A percentile compares a stretch with the other conserved stretches of the same genome.
Evolutionary conservation across 495 filamentous ascomycete genomes (phyloP).

Genomic region (Hyaloscypha hepaticicola): DNA sequence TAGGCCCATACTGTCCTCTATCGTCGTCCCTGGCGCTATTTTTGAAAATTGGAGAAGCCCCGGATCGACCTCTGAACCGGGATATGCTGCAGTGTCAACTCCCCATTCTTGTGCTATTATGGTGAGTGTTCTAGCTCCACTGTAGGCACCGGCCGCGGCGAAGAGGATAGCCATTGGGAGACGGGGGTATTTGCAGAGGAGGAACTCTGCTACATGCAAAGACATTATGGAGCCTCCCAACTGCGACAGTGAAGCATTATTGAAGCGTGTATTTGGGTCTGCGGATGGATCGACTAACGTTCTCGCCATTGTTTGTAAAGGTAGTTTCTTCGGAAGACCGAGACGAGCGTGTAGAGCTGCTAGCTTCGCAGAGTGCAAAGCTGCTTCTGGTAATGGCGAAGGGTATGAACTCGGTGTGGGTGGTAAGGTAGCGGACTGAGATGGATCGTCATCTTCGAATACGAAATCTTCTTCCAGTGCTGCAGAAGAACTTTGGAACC

Average conservation of each 20-base stretch:
- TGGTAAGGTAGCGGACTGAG: background rate
- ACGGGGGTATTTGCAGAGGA: slow-evolving; percentile 84
- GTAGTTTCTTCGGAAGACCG: slow-evolving; percentile 75
- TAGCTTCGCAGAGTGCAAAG: slow-evolving; percentile 82
- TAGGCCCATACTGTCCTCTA: slow-evolving; percentile 29
- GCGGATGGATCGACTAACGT: slow-evolving; percentile 82
- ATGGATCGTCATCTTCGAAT: slow-evolving; percentile 28
- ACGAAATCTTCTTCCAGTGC: slow-evolving; percentile 22
- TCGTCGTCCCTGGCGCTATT: slow-evolving; percentile 51
- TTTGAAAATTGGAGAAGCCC: slow-evolving; percentile 82
- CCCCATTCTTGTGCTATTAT: slow-evolving; percentile 82
- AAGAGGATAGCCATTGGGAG: slow-evolving; percentile 80
- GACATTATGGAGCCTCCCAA: slow-evolving; percentile 80
- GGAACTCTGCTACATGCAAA: slow-evolving; percentile 83
- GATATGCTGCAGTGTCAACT: slow-evolving; percentile 76
- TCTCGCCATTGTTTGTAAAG: slow-evolving; percentile 81
- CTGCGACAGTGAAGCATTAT: slow-evolving; percentile 77
- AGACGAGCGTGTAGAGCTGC: slow-evolving; percentile 91
- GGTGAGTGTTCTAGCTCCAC: slow-evolving; percentile 67
- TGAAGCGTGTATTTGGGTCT: slow-evolving; percentile 70
- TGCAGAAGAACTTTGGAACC: slow-evolving; percentile 18
- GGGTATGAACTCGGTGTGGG: slow-evolving; percentile 35
- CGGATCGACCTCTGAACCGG: slow-evolving; percentile 88
- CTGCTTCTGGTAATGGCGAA: slow-evolving; percentile 66
- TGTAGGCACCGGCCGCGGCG: slow-evolving; percentile 79